phyloP scores from a whole-genome alignment of 148 eudicot species.

The Rhododendron kiyosumense region DNA sequence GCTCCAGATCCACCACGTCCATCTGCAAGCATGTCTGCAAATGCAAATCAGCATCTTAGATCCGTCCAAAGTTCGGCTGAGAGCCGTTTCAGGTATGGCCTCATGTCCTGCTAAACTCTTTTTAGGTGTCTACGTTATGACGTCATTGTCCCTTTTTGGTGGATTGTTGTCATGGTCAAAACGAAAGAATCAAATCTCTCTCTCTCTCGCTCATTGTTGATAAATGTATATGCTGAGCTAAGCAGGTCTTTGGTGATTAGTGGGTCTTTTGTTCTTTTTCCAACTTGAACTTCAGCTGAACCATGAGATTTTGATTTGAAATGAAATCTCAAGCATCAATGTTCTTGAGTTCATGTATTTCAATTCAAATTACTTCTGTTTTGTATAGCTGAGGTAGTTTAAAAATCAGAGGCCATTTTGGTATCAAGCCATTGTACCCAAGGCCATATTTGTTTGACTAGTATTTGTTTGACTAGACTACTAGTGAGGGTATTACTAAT shows the following conservation, averaged over 20 bases:
- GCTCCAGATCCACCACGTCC: conserved; percentile 32
- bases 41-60: conserved; percentile 36
- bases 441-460: not conserved
- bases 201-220: not conserved
- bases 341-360: not conserved
- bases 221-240: conserved; percentile 1
- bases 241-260: not conserved
- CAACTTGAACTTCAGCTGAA: not conserved
- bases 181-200: not conserved
- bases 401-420: not conserved
- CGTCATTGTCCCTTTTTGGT: not conserved
- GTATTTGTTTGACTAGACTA: not conserved
- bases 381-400: not conserved
- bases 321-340: not conserved
- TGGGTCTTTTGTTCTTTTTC: not conserved
- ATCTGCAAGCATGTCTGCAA: conserved; percentile 22
- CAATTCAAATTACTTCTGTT: not conserved
- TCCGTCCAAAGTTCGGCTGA: conserved; percentile 42
- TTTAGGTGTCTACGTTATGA: not conserved
- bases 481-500: not conserved
- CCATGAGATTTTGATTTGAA: not conserved
- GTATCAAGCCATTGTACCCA: not conserved
- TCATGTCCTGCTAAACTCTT: not conserved
- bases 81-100: conserved; percentile 62
- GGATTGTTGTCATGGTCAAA: not conserved